Conservation (phyloP, 495 filamentous ascomycete genomes). For the Venustampulla echinocandica region DNA sequence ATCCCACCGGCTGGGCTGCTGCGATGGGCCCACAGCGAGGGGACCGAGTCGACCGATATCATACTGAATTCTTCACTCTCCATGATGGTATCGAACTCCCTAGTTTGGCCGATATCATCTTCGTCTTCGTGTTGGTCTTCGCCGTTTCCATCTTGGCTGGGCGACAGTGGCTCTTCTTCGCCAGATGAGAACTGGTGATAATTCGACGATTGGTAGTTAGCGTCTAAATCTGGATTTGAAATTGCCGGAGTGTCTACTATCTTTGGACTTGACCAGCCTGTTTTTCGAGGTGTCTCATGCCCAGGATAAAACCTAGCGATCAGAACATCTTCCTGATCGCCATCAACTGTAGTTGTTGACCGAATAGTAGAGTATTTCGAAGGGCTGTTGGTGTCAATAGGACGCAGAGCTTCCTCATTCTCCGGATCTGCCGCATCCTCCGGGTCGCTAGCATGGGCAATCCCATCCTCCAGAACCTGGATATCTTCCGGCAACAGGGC, state of each 20-base stretch:
- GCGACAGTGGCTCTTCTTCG: not conserved
- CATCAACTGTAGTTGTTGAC: conserved; percentile 11
- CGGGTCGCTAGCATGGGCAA: not conserved
- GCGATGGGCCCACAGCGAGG: conserved; percentile 19
- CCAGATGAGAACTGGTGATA: not conserved
- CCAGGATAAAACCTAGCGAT: conserved; percentile 18
- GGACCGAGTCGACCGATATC: conserved; percentile 26
- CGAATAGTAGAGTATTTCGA: conserved; percentile 19
- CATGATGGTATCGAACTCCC: conserved; percentile 23
- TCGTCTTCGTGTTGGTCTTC: conserved; percentile 14
- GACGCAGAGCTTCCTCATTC: not conserved
- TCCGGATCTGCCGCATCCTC: conserved; percentile 6
- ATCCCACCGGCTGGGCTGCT: conserved; percentile 21
- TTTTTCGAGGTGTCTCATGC: conserved; percentile 15
- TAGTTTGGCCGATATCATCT: conserved; percentile 12
- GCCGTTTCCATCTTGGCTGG: conserved; percentile 5
- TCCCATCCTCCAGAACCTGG: too few species aligned
- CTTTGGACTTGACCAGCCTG: conserved; percentile 22
- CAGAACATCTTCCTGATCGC: conserved; percentile 8
- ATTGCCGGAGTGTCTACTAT: conserved; percentile 1
- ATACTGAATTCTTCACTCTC: conserved; percentile 26
- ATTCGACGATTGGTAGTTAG: not conserved
- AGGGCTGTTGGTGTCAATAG: not conserved
- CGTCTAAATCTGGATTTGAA: not conserved
- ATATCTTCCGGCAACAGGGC: conserved; percentile 20